Evolutionary conservation across 139 green algal genomes (phyloP).

Genomic region (Chlamydomonas applanata): DNA sequence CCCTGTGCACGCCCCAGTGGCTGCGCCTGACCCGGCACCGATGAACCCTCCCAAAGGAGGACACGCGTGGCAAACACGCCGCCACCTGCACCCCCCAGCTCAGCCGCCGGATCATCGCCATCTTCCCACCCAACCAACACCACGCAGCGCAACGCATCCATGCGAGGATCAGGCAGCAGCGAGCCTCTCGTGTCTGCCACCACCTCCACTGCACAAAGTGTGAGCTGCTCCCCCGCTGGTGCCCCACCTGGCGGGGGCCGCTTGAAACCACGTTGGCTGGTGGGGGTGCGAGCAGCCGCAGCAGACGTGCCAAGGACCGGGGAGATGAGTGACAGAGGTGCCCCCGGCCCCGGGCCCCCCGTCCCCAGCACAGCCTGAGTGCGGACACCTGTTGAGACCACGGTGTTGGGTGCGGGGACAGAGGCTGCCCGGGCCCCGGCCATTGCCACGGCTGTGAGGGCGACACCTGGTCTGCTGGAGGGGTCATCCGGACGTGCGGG

Average conservation of each 20-base stretch:
- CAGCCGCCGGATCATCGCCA: slow-evolving; percentile 32
- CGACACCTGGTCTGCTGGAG: no score
- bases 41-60: slow-evolving; percentile 1
- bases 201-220: slow-evolving; percentile 78
- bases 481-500: no score
- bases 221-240: slow-evolving; percentile 65
- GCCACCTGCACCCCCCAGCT: background rate
- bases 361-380: no score
- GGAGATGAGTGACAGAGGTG: no score
- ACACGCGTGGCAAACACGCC: slow-evolving; percentile 2
- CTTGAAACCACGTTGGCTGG: slow-evolving; percentile 33
- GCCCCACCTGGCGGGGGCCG: background rate
- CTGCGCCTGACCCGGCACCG: no score
- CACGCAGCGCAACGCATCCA: slow-evolving; percentile 71
- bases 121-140: slow-evolving; percentile 43
- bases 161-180: slow-evolving; percentile 81
- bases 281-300: background rate
- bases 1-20: background rate
- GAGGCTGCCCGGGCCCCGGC: no score
- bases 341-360: no score
- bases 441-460: no score
- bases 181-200: slow-evolving; percentile 66
- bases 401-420: background rate
- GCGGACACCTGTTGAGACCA: background rate
- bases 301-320: no score